Evolutionary conservation across 331 rosid species (phyloP), one percentile per base, ranked within the genome.

Genomic region (Prunus yedoensis): DNA sequence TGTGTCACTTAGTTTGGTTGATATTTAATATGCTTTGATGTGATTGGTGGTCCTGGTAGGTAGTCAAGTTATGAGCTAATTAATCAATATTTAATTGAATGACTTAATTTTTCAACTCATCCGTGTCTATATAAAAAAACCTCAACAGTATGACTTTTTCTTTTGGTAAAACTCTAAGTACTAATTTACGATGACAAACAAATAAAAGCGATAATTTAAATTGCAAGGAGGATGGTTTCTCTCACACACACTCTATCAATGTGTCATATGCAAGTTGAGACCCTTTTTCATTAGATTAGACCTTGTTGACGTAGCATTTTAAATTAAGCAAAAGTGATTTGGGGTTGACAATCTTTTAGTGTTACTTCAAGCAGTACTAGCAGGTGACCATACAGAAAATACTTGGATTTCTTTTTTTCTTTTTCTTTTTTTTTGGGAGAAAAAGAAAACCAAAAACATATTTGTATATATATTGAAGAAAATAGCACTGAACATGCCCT

Each of bases 231-330:
- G 2, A 6, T 38, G 43, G 2, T 38, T 38, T 38, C 8, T 38
- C 43, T 38, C 8, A 5, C 43, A 1, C 9, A 6, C 0, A 38
- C 0, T 1, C 0, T 38, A 1, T 38, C 0, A 38, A 38, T 0
- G 9, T 38, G 9, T 38, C 9, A 38, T 35, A 35, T 35, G 0
- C 2, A 35, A 35, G 0, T 35, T 1, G 0, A 5, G 8, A 5
- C 1, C 2, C 0, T 35, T 35, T 35, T 35, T 6, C 8, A 35
- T 8, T 1, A 0, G 0, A 35, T 35, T 35, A 35, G 8, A 35
- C 41, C 8, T 32, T 0, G 2, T 35, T 35, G 41, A 38, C 0
- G 9, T 38, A 6, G 1, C 43, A 38, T 38, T 38, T 38, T 38
- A 38, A 38, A 38, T 7, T 38, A 38, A 9, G 43, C 9, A 6